A percentile compares a stretch with the other conserved stretches of the same genome.
phyloP scores from a whole-genome alignment of 257 asterid genomes.

The Jacaranda copaia region DNA sequence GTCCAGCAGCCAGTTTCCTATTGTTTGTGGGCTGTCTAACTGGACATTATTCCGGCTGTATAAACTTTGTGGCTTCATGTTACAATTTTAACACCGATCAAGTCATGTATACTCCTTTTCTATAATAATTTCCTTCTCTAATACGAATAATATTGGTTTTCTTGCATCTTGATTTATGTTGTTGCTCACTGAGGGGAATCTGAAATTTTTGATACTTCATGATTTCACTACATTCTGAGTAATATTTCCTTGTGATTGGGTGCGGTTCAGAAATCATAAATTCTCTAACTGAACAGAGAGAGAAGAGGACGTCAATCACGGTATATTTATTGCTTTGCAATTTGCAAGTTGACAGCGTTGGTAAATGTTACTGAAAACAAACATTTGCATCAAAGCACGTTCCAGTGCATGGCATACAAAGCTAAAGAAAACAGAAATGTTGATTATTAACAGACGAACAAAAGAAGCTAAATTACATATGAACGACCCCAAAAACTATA shows the following conservation, averaged over 20 bases:
- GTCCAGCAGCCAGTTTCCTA: conserved; percentile 19
- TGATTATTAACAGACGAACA: conserved; percentile 13
- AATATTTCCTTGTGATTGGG: neutral
- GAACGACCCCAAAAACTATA: conserved; percentile 39
- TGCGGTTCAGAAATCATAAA: neutral
- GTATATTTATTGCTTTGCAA: neutral
- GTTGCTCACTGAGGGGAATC: neutral
- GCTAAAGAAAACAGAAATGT: neutral
- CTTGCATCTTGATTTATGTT: conserved; percentile 6
- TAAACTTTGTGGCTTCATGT: neutral
- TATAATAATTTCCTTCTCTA: neutral
- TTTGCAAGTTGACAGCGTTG: neutral
- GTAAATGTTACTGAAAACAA: neutral
- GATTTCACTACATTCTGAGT: no score
- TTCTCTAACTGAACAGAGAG: neutral
- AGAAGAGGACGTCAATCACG: neutral
- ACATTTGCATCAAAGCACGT: neutral
- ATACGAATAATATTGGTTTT: neutral
- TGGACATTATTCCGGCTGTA: neutral
- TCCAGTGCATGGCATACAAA: neutral
- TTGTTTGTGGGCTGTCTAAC: conserved; percentile 25
- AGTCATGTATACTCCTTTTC: neutral
- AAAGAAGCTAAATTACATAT: conserved; percentile 26
- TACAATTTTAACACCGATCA: neutral
- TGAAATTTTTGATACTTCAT: no score